phyloP scores from a whole-genome alignment of 2,329 filamentous ascomycete genomes.

The Ophiostoma montium region DNA sequence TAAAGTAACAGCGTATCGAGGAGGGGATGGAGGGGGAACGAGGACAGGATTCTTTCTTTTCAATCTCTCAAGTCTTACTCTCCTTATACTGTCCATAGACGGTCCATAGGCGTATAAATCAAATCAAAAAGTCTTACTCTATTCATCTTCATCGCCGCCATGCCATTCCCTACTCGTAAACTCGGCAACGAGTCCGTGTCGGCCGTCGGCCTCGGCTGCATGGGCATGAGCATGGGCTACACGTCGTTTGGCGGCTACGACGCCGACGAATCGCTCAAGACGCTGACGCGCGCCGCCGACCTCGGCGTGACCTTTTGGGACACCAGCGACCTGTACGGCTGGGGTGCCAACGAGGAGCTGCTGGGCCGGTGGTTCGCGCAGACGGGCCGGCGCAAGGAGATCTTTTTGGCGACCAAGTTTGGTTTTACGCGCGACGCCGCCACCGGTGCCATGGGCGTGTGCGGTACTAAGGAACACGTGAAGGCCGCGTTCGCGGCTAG shows the following conservation, averaged over 20 bases:
- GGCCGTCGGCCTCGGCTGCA: slow-evolving; percentile 38
- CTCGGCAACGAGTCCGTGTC: slow-evolving; percentile 34
- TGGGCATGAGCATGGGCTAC: slow-evolving; percentile 30
- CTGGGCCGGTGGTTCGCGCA: slow-evolving; percentile 37
- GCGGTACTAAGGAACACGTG: slow-evolving; percentile 20
- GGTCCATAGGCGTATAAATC: no score
- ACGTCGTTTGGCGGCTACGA: slow-evolving; percentile 20
- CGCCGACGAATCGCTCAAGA: slow-evolving; percentile 26
- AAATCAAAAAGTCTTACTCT: no score
- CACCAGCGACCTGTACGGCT: slow-evolving; percentile 27
- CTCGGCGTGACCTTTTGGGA: slow-evolving; percentile 39
- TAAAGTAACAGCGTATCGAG: no score
- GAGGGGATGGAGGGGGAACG: no score
- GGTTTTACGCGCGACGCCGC: slow-evolving; percentile 16
- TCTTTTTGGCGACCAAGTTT: slow-evolving; percentile 29
- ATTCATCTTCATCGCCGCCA: no score
- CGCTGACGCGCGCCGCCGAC: slow-evolving; percentile 31
- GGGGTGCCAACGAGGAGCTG: slow-evolving; percentile 30
- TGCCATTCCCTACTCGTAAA: slow-evolving; percentile 22
- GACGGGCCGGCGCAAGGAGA: slow-evolving; percentile 29
- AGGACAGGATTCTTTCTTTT: no score
- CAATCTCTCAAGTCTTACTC: no score
- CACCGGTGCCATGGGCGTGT: slow-evolving; percentile 17
- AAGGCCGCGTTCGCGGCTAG: slow-evolving; percentile 18
- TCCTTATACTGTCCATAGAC: no score